Percentiles rank a stretch among this genome's conserved stretches.
Evolutionary conservation across 768 basidiomycete genomes (phyloP).

Genomic region (Boletus insuetus): DNA sequence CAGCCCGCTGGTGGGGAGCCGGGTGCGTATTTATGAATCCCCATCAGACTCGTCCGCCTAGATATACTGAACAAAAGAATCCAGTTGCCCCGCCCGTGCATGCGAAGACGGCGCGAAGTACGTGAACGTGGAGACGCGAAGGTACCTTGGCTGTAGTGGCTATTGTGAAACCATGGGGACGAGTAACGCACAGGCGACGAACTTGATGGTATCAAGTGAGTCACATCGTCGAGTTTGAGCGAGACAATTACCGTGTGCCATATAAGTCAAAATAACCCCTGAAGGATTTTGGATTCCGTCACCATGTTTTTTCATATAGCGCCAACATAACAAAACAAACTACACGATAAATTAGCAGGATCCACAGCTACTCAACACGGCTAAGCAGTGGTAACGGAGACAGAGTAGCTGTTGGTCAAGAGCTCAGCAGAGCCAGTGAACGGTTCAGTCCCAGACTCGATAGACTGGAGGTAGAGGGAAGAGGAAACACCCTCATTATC

Average conservation of each 20-base stretch:
- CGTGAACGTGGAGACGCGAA: constrained; percentile 21
- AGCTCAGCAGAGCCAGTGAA: constrained; percentile 51
- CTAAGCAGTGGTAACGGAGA: constrained; percentile 30
- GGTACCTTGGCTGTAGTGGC: constrained; percentile 6
- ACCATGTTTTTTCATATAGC: too few relatives aligned
- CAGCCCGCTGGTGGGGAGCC: not conserved
- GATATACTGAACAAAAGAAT: constrained; percentile 20
- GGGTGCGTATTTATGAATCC: constrained; percentile 23
- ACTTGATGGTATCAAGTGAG: not conserved
- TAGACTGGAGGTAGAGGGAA: constrained; percentile 49
- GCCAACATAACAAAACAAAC: not conserved
- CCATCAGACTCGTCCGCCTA: not conserved
- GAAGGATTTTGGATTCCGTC: not conserved
- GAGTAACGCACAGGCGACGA: constrained; percentile 3
- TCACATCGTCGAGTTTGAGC: constrained; percentile 11
- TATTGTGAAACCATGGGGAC: constrained; percentile 34
- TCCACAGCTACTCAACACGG: not conserved
- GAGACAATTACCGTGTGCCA: constrained; percentile 22
- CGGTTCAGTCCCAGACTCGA: constrained; percentile 56
- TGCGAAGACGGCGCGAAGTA: constrained; percentile 8
- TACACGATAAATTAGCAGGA: too few relatives aligned
- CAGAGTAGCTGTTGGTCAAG: constrained; percentile 40
- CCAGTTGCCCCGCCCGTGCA: not conserved
- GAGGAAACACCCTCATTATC: constrained; percentile 45
- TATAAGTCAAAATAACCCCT: constrained; percentile 12